Evolutionary conservation across 192 early-diverging fungal species (phyloP), one percentile per base, ranked within the genome.

Genomic region (Entomortierella beljakovae): DNA sequence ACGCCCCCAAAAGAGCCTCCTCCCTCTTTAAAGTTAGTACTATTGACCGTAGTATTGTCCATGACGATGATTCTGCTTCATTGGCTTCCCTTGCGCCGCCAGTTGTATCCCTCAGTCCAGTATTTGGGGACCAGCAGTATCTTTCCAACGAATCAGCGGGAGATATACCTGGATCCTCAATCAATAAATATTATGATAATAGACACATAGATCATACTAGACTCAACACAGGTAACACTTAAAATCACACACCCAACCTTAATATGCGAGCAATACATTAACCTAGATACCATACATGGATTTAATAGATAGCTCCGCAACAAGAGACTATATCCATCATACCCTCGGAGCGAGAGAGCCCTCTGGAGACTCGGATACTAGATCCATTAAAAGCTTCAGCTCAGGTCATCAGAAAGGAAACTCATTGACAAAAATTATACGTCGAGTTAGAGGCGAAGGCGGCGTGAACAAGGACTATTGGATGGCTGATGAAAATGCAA

Each of bases 401-500:
- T 87, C 50, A 69, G 67, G 51, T 66, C 86, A 64, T 71, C 84
- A 53, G 43, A 83, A 42, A 67, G 81, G 33, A 74, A 86, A 88
- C 40, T 89, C 88, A 0, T 53, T 87, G 7, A 82, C 76, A 11
- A 81, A 81, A 43, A 79, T 87, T 46, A 74, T 90, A 20, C 77
- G 84, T 16, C 72, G 87, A 16, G 52, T 90, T 8, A 70, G 88
- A 29, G 88, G 88, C 6, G 86, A 88, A 32, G 83, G 85, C n/a
- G n/a, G n/a, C 18, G 77, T 80, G 33, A 87, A 83, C 57, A 83
- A 73, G 60, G 89, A 92, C 22, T 93, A 89, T 59, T 94, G 94
- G 94, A 95, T 95, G 93, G 84, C 88, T 13, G 94, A 95, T 63
- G 94, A 95, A 38, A 89, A 88, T 53, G 90, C 87, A 54, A 92